These are phyloP conservation scores for Chalciporus piperatus DNA, from an alignment of 768 basidiomycete genomes.

Conservation along the genomic window DNA sequence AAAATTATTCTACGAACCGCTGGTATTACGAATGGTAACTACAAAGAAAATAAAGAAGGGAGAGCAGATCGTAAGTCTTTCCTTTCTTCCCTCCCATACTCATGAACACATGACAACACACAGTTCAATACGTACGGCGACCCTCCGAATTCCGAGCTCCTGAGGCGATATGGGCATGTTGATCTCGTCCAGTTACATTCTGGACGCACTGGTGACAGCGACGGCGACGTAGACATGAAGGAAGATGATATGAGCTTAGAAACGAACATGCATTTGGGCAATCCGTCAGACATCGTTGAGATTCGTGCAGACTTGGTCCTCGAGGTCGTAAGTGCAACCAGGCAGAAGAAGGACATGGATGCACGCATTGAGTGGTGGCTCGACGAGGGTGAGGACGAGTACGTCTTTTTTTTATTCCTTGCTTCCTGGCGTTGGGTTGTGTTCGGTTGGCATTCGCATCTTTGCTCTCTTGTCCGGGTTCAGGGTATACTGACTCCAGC, in stretches of 20 bases:
- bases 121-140: slow-evolving; percentile 97
- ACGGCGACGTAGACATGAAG: slow-evolving; percentile 13
- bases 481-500: neutral
- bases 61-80: slow-evolving; percentile 76
- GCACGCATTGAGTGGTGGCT: slow-evolving; percentile 89
- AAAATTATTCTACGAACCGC: slow-evolving; percentile 77
- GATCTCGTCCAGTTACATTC: slow-evolving; percentile 61
- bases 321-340: slow-evolving; percentile 27
- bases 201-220: neutral
- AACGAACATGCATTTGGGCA: slow-evolving; percentile 41
- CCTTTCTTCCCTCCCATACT: too few species aligned
- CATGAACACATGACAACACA: neutral
- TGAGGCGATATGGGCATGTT: slow-evolving; percentile 93
- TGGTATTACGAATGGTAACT: slow-evolving; percentile 72
- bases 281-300: slow-evolving; percentile 80
- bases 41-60: slow-evolving; percentile 72
- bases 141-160: slow-evolving; percentile 86
- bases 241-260: slow-evolving; percentile 17
- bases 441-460: neutral
- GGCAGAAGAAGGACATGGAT: slow-evolving; percentile 9
- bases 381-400: slow-evolving; percentile 90
- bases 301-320: slow-evolving; percentile 70
- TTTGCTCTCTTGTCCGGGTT: neutral
- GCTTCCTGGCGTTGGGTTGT: neutral
- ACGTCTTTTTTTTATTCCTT: slow-evolving; percentile 24